These are phyloP conservation scores for Terfezia claveryi DNA, from an alignment of 495 filamentous ascomycete species.

Conservation along the genomic window DNA sequence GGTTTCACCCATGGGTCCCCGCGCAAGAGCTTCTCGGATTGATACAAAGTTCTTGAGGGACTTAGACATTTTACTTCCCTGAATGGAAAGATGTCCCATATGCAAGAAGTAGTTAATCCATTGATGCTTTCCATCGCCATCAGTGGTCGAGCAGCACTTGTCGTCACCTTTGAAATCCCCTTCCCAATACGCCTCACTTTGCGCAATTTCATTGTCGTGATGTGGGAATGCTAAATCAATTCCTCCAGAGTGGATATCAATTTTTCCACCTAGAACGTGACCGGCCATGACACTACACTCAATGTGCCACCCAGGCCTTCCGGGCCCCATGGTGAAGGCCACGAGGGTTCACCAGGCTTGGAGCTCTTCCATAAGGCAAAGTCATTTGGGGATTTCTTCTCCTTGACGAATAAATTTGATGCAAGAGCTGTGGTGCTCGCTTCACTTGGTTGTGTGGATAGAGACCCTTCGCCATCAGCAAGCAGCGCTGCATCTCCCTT, in stretches of 20 bases:
- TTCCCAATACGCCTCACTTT: conserved; percentile 68
- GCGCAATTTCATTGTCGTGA: conserved; percentile 89
- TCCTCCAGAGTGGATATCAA: conserved; percentile 89
- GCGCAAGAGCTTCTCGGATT: conserved; percentile 57
- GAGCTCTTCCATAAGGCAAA: conserved; percentile 92
- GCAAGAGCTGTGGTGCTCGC: neutral
- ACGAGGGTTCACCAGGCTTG: conserved; percentile 78
- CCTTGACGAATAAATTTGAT: neutral
- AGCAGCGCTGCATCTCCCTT: conserved; percentile 58
- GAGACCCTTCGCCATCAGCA: conserved; percentile 74
- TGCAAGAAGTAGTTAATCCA: conserved; percentile 96
- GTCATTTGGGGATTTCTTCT: conserved; percentile 27
- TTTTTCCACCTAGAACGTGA: conserved; percentile 51
- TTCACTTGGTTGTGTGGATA: conserved; percentile 29
- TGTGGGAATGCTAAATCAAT: conserved; percentile 89
- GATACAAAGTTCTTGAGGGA: conserved; percentile 94
- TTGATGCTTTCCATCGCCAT: conserved; percentile 28
- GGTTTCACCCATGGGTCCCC: conserved; percentile 17
- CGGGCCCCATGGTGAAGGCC: conserved; percentile 71
- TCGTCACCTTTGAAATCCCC: conserved; percentile 17
- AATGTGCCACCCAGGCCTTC: conserved; percentile 91
- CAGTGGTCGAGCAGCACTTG: conserved; percentile 18
- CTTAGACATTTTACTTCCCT: conserved; percentile 88
- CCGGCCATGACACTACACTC: conserved; percentile 96
- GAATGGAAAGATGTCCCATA: conserved; percentile 82